Conservation (phyloP, 768 basidiomycete species). For the Rubroboletus pulcherrimus region DNA sequence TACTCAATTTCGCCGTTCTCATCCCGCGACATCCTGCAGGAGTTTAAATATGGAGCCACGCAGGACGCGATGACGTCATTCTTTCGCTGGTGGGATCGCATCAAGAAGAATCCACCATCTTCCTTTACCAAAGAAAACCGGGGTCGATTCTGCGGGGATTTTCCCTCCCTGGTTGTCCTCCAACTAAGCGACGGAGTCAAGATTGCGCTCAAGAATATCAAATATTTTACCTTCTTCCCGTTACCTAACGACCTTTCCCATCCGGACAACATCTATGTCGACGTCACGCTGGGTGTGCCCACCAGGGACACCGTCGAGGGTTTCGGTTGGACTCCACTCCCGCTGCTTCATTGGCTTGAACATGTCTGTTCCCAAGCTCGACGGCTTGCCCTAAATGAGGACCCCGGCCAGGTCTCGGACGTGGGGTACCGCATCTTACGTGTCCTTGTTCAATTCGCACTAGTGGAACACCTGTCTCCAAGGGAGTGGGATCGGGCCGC, state of each 20-base stretch:
- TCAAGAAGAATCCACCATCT: neutral
- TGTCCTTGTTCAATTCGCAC: slow-evolving; percentile 71
- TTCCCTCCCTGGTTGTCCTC: slow-evolving; percentile 40
- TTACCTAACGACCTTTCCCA: slow-evolving; percentile 76
- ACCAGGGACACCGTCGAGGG: slow-evolving; percentile 34
- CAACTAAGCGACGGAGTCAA: neutral
- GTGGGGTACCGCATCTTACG: slow-evolving; percentile 54
- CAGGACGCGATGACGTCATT: slow-evolving; percentile 7
- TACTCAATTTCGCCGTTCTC: slow-evolving; percentile 4
- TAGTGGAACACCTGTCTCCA: slow-evolving; percentile 51
- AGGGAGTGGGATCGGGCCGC: slow-evolving; percentile 53
- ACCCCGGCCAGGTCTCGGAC: slow-evolving; percentile 24
- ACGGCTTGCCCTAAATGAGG: neutral
- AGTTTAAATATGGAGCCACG: slow-evolving; percentile 11
- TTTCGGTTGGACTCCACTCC: slow-evolving; percentile 79
- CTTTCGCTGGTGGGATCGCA: slow-evolving; percentile 11
- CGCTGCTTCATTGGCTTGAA: slow-evolving; percentile 65
- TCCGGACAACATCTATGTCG: slow-evolving; percentile 61
- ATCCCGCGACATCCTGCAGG: slow-evolving; percentile 3
- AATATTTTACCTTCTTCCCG: slow-evolving; percentile 48
- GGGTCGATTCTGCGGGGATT: slow-evolving; percentile 26
- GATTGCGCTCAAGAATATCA: slow-evolving; percentile 54
- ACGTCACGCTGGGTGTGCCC: slow-evolving; percentile 54
- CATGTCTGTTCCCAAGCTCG: slow-evolving; percentile 47
- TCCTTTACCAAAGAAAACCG: neutral